Evolutionary conservation across 2,329 filamentous ascomycete species (phyloP), one percentile per base, ranked within the genome.

Genomic region (Aureobasidium namibiae): DNA sequence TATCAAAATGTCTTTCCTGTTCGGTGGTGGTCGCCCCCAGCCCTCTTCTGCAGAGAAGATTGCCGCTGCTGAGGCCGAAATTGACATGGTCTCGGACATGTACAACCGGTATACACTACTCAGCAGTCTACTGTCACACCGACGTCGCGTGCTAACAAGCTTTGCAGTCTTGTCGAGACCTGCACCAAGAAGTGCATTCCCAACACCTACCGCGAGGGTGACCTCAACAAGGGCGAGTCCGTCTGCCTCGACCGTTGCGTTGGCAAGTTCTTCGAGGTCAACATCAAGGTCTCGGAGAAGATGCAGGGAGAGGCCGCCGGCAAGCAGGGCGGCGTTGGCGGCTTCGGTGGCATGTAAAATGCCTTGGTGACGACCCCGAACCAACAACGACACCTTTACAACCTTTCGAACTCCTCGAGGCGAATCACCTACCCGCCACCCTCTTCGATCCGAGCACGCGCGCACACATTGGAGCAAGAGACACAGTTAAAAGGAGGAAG

Each of bases 201-300:
- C 63, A 81, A 79, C 70, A 86, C 92, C 69, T 99, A 97, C 84
- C 90, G 91, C 74, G 94, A 99, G 80, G 85, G 84, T 74, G 92
- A 99, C 68, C 86, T 99, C 70, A 96, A 96, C 84, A 99, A 99
- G 80, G 95, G 92, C 81, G 94, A 99, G 78, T 91, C 88, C 67
- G 94, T 99, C 68, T 99, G 95, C 80, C 86, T 99, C 67, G 94
- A 99, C 79, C 90, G 94, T 70, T 99, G 95, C 78, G 89, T 95
- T 61, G 83, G 89, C 72, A 99, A 99, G 80, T 99, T 97, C 81
- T 96, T 99, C 78, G 92, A 97, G 68, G 92, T 96, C 70, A 95
- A 96, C 75, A 86, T 96, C 80, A 97, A 96, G 81, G 90, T 97
- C 61, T 92, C 89, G 69, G 92, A 97, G 78, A 90, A 95, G 78